Conservation (phyloP, 495 filamentous ascomycete genomes). For the Tuber magnatum region DNA sequence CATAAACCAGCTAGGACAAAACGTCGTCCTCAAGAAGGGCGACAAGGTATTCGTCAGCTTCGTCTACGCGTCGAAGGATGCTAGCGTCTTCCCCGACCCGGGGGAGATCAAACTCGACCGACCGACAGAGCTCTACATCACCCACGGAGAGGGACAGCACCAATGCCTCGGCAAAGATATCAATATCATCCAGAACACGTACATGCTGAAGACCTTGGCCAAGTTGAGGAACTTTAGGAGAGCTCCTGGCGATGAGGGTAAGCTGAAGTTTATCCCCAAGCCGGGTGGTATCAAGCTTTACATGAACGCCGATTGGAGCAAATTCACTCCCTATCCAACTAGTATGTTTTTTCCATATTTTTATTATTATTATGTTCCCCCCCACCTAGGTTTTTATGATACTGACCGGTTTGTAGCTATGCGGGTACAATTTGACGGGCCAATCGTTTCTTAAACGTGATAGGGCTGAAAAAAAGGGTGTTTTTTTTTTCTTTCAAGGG, state of each 20-base stretch:
- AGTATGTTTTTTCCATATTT: slow-evolving; percentile 21
- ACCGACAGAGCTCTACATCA: slow-evolving; percentile 24
- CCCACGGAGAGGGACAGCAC: slow-evolving; percentile 26
- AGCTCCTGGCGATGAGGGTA: slow-evolving; percentile 27
- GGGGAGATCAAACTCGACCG: slow-evolving; percentile 20
- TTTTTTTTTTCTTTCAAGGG: too few species aligned
- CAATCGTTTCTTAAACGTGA: not conserved
- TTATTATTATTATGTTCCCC: too few species aligned
- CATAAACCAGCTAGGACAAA: slow-evolving; percentile 2
- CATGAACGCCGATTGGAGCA: slow-evolving; percentile 29
- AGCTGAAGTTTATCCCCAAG: slow-evolving; percentile 21
- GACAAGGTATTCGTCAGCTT: slow-evolving; percentile 31
- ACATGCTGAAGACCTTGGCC: slow-evolving; percentile 24
- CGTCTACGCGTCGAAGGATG: slow-evolving; percentile 12
- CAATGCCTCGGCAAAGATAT: slow-evolving; percentile 28
- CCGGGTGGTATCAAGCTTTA: slow-evolving; percentile 26
- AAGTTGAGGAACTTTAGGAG: slow-evolving; percentile 17
- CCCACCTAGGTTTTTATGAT: not conserved
- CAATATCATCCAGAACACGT: slow-evolving; percentile 11
- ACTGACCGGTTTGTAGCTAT: slow-evolving; percentile 1
- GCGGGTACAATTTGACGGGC: slow-evolving; percentile 4
- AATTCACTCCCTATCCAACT: slow-evolving; percentile 31
- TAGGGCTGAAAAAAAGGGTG: not conserved
- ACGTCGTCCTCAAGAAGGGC: slow-evolving; percentile 18
- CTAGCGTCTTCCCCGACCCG: slow-evolving; percentile 24